A percentile compares a stretch with the other conserved stretches of the same genome.
phyloP scores from a whole-genome alignment of 2,329 filamentous ascomycete species.

The Pseudogymnoascus sp. region DNA sequence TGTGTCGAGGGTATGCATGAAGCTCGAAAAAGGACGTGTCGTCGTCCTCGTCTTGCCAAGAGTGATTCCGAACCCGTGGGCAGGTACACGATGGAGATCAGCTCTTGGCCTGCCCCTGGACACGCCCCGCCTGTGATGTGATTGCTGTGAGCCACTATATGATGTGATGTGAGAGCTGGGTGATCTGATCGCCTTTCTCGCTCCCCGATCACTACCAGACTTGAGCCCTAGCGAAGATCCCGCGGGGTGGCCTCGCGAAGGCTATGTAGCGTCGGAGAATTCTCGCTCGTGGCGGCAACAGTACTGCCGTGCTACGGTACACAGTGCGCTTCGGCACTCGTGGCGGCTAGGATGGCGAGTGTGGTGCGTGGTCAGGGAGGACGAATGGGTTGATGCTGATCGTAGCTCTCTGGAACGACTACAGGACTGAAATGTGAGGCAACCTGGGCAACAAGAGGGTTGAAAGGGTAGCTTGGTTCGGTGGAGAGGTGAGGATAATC shows the following conservation, averaged over 20 bases:
- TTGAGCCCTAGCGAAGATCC: conserved; percentile 4
- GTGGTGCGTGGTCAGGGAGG: neutral
- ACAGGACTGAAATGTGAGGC: no score
- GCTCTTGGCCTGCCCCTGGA: neutral
- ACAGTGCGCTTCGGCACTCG: neutral
- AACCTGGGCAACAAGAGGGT: no score
- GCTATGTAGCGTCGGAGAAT: neutral
- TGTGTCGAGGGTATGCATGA: neutral
- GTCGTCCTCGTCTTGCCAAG: neutral
- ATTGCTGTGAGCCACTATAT: neutral
- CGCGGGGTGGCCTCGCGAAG: neutral
- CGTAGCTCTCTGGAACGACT: no score
- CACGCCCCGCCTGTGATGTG: neutral
- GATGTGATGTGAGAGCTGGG: neutral
- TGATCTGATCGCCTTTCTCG: neutral
- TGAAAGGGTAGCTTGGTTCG: no score
- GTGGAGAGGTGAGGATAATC: no score
- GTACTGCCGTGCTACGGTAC: neutral
- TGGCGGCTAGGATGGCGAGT: neutral
- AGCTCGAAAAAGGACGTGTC: neutral
- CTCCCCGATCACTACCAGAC: neutral
- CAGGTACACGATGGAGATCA: neutral
- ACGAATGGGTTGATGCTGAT: neutral
- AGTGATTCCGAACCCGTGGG: neutral
- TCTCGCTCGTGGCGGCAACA: neutral